Evolutionary conservation across 169 alveolate genomes (phyloP).

Genomic region (Besnoitia besnoiti): DNA sequence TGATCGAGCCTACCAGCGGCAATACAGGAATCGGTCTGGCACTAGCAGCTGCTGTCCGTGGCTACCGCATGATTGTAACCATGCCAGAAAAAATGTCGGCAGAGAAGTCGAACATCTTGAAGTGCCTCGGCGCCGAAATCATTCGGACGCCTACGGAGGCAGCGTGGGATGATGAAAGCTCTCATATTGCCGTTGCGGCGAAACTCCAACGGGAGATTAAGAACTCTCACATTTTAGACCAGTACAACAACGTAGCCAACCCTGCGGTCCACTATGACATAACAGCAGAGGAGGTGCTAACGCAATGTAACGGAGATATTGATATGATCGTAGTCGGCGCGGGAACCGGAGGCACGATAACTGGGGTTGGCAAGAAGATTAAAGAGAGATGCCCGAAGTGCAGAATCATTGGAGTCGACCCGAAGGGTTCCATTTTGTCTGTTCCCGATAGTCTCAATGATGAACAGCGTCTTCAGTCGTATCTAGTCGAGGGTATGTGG

Average conservation of each 20-base stretch:
- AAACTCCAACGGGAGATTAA: constrained; percentile 77
- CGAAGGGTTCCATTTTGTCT: constrained; percentile 81
- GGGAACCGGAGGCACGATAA: constrained; percentile 95
- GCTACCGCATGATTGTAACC: constrained; percentile 85
- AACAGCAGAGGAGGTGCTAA: constrained; percentile 92
- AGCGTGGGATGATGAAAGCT: constrained; percentile 86
- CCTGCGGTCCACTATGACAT: constrained; percentile 93
- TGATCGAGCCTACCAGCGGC: constrained; percentile 94
- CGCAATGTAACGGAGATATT: constrained; percentile 86
- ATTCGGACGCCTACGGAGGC: constrained; percentile 91
- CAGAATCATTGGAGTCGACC: constrained; percentile 91
- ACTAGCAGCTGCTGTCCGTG: constrained; percentile 90
- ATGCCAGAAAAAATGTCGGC: constrained; percentile 92
- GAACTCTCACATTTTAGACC: constrained; percentile 86
- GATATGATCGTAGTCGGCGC: constrained; percentile 82
- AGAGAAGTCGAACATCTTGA: constrained; percentile 86
- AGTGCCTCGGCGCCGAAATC: constrained; percentile 91
- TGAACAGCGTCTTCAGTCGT: constrained; percentile 29
- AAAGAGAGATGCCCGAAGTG: constrained; percentile 83
- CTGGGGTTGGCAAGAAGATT: constrained; percentile 90
- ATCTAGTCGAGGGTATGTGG: constrained; percentile 51
- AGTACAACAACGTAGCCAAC: constrained; percentile 90
- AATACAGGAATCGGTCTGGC: constrained; percentile 94
- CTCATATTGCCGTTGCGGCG: constrained; percentile 87
- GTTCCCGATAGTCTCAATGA: constrained; percentile 47